phyloP scores from a whole-genome alignment of 2,329 filamentous ascomycete species.

The Aspergillus texensis region DNA sequence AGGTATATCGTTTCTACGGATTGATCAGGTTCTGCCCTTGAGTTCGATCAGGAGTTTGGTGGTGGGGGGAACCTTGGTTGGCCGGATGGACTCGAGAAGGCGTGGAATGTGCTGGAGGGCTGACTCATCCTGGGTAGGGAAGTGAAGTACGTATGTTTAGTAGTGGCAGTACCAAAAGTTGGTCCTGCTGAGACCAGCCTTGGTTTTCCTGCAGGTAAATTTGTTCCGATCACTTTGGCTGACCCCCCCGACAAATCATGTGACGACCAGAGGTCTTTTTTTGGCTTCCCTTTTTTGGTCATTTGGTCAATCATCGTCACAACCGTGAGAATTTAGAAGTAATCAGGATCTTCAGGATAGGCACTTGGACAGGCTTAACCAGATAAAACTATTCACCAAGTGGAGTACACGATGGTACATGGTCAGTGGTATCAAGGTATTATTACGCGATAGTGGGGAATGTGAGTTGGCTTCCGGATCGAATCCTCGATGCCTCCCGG shows the following conservation, averaged over 20 bases:
- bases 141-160: no score
- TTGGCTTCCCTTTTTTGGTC: neutral
- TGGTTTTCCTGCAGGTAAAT: neutral
- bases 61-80: neutral
- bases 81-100: neutral
- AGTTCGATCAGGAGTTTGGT: neutral
- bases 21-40: neutral
- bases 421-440: conserved; percentile 4
- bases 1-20: neutral
- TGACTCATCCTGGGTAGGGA: neutral
- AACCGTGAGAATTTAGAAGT: neutral
- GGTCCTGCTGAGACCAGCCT: neutral
- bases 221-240: neutral
- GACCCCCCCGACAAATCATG: neutral
- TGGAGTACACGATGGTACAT: conserved; percentile 1
- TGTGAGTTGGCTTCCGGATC: conserved; percentile 22
- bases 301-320: neutral
- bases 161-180: neutral
- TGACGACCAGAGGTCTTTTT: neutral
- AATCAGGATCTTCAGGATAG: conserved; percentile 3
- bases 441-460: conserved; percentile 18
- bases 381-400: conserved; percentile 1
- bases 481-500: conserved; percentile 17
- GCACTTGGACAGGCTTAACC: conserved; percentile 1
- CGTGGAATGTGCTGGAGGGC: neutral